phyloP scores from a whole-genome alignment of 2,329 filamentous ascomycete species.

The Penicillium italicum region DNA sequence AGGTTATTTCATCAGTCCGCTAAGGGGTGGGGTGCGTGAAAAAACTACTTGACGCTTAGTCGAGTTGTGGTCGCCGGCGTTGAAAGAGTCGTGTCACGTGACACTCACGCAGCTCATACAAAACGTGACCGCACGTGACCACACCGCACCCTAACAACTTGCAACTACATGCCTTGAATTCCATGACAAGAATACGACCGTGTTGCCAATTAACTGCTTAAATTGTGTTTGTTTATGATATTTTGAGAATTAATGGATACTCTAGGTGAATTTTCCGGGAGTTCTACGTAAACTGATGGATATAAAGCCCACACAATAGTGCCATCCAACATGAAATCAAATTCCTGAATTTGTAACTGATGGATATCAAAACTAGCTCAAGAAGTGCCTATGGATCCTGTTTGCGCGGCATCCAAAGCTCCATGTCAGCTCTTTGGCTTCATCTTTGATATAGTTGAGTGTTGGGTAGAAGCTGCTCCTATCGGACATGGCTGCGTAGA shows the following conservation, averaged over 20 bases:
- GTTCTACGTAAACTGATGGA: neutral
- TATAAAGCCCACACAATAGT: neutral
- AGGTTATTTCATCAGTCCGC: neutral
- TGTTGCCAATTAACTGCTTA: neutral
- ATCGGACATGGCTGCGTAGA: neutral
- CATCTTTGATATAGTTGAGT: neutral
- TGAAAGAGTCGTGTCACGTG: neutral
- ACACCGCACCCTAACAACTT: slow-evolving; percentile 1
- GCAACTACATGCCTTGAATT: neutral
- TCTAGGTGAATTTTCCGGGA: neutral
- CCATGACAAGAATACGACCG: neutral
- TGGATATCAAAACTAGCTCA: neutral
- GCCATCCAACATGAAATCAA: neutral
- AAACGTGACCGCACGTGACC: neutral
- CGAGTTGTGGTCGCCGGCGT: neutral
- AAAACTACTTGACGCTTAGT: neutral
- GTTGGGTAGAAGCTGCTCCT: neutral
- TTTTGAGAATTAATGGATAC: accelerated
- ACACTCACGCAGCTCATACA: neutral
- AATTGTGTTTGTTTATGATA: neutral
- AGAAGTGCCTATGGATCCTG: too few species aligned
- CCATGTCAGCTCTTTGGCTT: neutral
- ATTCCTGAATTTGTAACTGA: neutral
- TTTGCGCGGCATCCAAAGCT: neutral
- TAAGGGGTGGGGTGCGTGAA: neutral